A percentile compares a stretch with the other conserved stretches of the same genome.
Evolutionary conservation across 192 early-diverging fungal genomes (phyloP).

Genomic region (Diversispora epigaea): DNA sequence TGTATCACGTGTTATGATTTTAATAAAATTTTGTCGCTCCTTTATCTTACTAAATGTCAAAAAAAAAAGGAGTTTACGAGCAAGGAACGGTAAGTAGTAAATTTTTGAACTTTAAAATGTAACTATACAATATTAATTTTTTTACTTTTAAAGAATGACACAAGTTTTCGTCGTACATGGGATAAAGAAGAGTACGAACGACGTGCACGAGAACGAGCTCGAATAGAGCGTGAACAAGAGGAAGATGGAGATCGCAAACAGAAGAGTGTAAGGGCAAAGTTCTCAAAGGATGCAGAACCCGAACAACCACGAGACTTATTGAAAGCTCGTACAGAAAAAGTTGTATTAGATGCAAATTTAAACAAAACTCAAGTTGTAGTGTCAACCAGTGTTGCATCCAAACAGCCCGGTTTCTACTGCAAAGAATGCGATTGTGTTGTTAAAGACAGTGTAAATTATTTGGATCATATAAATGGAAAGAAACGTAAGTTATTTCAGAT

Average conservation of each 20-base stretch:
- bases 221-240: conserved; percentile 35
- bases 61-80: conserved; percentile 14
- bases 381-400: conserved; percentile 45
- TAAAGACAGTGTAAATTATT: conserved; percentile 86
- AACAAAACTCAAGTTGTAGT: conserved; percentile 84
- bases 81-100: background rate
- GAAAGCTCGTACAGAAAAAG: conserved; percentile 45
- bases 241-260: conserved; percentile 43
- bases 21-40: too few species aligned
- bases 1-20: too few species aligned
- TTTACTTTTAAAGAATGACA: conserved; percentile 8
- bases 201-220: conserved; percentile 37
- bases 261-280: conserved; percentile 35
- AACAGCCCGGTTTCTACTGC: conserved; percentile 92
- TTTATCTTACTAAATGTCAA: too few species aligned
- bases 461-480: conserved; percentile 91
- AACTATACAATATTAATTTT: background rate
- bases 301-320: conserved; percentile 33
- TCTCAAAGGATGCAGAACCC: background rate
- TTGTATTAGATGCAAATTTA: conserved; percentile 73
- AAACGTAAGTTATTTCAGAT: conserved; percentile 60
- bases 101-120: background rate
- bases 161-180: conserved; percentile 45
- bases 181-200: conserved; percentile 47
- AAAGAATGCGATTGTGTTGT: conserved; percentile 82